These are phyloP conservation scores for Rhodocollybia butyracea DNA, from an alignment of 768 basidiomycete genomes.

Conservation along the genomic window DNA sequence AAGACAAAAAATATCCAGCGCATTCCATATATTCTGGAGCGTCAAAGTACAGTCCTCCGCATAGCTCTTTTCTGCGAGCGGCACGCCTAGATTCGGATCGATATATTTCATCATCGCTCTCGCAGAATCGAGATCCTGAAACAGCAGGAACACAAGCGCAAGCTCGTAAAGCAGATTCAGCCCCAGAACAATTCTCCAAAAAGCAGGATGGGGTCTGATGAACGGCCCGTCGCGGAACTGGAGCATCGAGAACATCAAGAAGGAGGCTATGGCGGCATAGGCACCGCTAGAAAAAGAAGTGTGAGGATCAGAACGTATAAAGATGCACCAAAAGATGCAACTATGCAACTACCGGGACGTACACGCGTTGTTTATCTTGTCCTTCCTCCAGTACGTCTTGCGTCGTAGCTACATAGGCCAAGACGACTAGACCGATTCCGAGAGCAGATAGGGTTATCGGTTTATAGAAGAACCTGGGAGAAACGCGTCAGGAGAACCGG, in stretches of 20 bases:
- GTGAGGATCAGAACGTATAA: neutral
- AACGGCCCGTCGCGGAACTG: slow-evolving; percentile 91
- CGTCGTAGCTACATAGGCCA: slow-evolving; percentile 82
- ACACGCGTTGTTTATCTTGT: slow-evolving; percentile 77
- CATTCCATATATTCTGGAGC: slow-evolving; percentile 64
- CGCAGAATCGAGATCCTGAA: slow-evolving; percentile 79
- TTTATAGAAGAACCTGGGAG: slow-evolving; percentile 79
- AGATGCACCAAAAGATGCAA: no score
- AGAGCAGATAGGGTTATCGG: slow-evolving; percentile 78
- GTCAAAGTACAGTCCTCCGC: slow-evolving; percentile 78
- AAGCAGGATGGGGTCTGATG: slow-evolving; percentile 83
- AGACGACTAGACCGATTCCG: slow-evolving; percentile 56
- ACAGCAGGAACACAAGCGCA: slow-evolving; percentile 78
- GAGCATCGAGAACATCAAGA: slow-evolving; percentile 79
- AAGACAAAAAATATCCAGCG: slow-evolving; percentile 83
- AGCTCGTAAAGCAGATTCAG: slow-evolving; percentile 83
- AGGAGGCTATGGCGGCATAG: slow-evolving; percentile 71
- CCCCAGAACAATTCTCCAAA: slow-evolving; percentile 79
- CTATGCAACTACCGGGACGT: no score
- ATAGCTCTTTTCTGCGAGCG: slow-evolving; percentile 82
- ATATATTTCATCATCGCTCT: slow-evolving; percentile 74
- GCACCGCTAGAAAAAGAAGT: slow-evolving; percentile 50
- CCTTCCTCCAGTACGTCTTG: slow-evolving; percentile 86
- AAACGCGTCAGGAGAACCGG: neutral
- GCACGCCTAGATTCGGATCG: slow-evolving; percentile 67